Base-by-base conservation (phyloP, 208 protist species). In the Trypanosoma cruzi region DNA sequence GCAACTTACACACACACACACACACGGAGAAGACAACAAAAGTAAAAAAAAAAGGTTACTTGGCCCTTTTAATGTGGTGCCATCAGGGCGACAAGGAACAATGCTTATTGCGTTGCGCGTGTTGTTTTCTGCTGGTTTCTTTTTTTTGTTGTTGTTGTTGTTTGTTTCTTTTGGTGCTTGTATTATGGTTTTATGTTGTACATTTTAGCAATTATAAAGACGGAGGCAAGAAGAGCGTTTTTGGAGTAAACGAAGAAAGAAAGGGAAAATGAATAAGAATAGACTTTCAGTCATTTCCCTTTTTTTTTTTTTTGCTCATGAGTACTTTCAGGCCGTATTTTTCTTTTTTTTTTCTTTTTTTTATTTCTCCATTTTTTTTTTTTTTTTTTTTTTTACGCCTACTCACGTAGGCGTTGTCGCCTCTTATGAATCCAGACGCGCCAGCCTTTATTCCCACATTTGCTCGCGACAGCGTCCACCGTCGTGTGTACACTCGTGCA, bases 391-490 rank as follows among this genome's bases (percentile, higher is more conserved):
- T 63, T 54, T 42, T 56, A 40, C 28, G 44, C 57, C 31, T 60
- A 34, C 26, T 60, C 8, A 54, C 37, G 7, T 61, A 61, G 61
- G 61, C 68, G 59, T 20, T 7, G 36, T 22, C 34, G 20, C 42
- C 8, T 8, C 18, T 52, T 42, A 75, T 75, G 70, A 68, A 75
- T 60, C 70, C 70, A 32, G 62, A 75, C 31, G 70, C 70, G 52
- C 29, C 37, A 48, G 54, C 61, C 29, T 75, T 75, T 36, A 54
- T 75, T 36, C 70, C 70, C 5, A 64, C 70, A n/a, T 75, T 75
- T 68, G 52, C 54, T 20, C 62, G 53, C 28, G 16, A 24, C 24
- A 16, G 42, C 31, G 29, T 16, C 28, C 14, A 6, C 18, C 42
- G 52, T 28, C 68, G n/a, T 3, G 26, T 62, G 24, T 75, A 75